Base-by-base conservation (phyloP, 176 grass and related monocot species). In the Bonia amplexicaulis region DNA sequence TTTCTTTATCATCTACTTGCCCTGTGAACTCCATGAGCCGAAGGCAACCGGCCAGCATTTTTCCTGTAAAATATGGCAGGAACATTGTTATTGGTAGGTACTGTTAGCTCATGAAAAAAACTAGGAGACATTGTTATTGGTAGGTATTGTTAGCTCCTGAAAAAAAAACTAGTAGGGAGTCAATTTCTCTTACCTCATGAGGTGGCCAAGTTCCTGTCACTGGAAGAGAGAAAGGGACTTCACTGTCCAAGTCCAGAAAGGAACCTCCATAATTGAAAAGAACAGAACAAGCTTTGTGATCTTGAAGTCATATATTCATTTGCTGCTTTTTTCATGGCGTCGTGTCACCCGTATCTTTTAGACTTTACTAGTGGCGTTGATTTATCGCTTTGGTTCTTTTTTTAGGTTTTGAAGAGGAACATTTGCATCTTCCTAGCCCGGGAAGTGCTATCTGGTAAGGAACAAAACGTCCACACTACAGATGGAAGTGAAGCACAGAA, bases 1-100 rank as follows among this genome's bases (percentile, higher is more conserved):
- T 46, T 80, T 85, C 52, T 76, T 84, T 48, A 74, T 65, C 46
- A 54, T 57, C 68, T 78, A 79, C 45, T 80, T 74, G 75, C 47
- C 57, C 12, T 84, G 46, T 84, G 81, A 57, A 39, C 66, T 39
- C 25, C 15, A 49, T 61, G 63, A 45, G 12, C 58, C 12, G 5
- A 63, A 42, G 17, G 13, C 35, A 76, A 61, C n/a, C 20, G 25
- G 57, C 9, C 3, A 52, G 44, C 44, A 16, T 25, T 59, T 73
- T 51, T 4, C 20, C 48, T 40, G 67, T 20, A 71, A 13, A 31
- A 65, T n/a, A 63, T 44, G 20, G 42, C 40, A 39, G 39, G 46
- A 80, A 14, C 15, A 16, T 80, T 17, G 22, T 12, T 10, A 42
- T 70, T 79, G 47, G 25, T 22, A 62, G 86, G 41, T 41, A 57